Evolutionary conservation across 2,329 filamentous ascomycete genomes (phyloP).

Genomic region (Scedosporium boydii): DNA sequence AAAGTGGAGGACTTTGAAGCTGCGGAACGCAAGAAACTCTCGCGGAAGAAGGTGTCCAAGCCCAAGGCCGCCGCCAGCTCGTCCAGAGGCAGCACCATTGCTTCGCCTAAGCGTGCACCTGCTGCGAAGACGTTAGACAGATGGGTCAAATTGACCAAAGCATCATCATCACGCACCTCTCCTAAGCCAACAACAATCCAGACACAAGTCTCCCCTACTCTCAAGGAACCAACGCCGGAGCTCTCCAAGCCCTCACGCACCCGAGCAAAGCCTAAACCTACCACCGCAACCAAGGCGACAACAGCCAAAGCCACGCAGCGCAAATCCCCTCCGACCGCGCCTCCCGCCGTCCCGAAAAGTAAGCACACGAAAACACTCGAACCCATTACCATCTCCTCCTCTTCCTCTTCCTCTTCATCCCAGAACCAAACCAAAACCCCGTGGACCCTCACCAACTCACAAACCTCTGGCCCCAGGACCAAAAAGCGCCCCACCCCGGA

Average conservation of each 20-base stretch:
- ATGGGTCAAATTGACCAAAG: constrained; percentile 6
- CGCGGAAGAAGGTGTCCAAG: not conserved
- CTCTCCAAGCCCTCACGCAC: not conserved
- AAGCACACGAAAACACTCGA: not conserved
- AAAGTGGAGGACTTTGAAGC: constrained; percentile 14
- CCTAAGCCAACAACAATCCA: not conserved
- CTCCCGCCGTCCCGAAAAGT: constrained; percentile 3
- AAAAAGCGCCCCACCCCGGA: not conserved
- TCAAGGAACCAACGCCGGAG: not conserved
- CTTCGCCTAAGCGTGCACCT: not conserved
- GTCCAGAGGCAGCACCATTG: not conserved
- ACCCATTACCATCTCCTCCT: constrained; percentile 3
- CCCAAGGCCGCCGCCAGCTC: not conserved
- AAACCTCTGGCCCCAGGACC: constrained; percentile 27
- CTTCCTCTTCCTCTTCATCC: not conserved
- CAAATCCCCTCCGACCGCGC: not conserved
- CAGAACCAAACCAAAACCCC: constrained; percentile 15
- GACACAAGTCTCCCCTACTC: not conserved
- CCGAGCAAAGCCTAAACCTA: not conserved
- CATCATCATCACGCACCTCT: not conserved
- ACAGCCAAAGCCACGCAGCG: constrained; percentile 6
- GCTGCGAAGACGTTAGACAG: constrained; percentile 1
- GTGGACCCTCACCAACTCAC: constrained; percentile 34
- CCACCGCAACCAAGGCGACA: constrained; percentile 12
- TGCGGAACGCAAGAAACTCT: constrained; percentile 17